These are phyloP conservation scores for Canavalia ensiformis DNA, from an alignment of 306 rosid genomes.

Conservation along the genomic window DNA sequence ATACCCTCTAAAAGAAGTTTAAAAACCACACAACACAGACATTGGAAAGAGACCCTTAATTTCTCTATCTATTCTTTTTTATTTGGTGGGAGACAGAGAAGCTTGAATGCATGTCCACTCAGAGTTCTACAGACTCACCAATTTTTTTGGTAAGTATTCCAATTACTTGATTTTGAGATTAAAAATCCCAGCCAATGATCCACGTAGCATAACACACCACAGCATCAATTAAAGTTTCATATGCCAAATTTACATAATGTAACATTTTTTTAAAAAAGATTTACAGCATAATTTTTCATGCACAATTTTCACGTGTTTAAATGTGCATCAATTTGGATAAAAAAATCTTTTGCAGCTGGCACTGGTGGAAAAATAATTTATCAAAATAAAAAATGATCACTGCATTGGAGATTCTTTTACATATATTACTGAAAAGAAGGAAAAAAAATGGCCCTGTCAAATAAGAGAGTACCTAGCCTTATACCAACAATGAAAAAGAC, in stretches of 20 bases:
- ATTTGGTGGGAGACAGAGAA: not conserved
- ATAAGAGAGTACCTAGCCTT: constrained; percentile 4
- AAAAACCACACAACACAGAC: no score
- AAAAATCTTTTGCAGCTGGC: not conserved
- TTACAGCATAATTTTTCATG: not conserved
- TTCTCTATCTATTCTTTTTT: not conserved
- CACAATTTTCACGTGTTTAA: constrained; percentile 4
- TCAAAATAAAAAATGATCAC: not conserved
- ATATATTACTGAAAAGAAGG: not conserved
- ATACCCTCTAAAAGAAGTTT: no score
- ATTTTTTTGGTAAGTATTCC: not conserved
- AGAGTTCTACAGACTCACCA: not conserved
- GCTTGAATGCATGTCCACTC: not conserved
- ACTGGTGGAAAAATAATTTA: constrained; percentile 1
- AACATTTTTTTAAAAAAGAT: not conserved
- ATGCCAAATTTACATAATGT: not conserved
- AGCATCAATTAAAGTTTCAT: not conserved
- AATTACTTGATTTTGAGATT: not conserved
- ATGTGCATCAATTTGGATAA: not conserved
- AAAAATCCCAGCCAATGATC: not conserved
- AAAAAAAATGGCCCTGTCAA: not conserved
- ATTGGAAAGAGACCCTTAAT: not conserved
- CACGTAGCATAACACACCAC: not conserved
- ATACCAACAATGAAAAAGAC: constrained; percentile 38
- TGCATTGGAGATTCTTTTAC: not conserved